Evolutionary conservation across 805 yeast genomes (phyloP).

Genomic region (Cyberlindnera samutprakarnensis): DNA sequence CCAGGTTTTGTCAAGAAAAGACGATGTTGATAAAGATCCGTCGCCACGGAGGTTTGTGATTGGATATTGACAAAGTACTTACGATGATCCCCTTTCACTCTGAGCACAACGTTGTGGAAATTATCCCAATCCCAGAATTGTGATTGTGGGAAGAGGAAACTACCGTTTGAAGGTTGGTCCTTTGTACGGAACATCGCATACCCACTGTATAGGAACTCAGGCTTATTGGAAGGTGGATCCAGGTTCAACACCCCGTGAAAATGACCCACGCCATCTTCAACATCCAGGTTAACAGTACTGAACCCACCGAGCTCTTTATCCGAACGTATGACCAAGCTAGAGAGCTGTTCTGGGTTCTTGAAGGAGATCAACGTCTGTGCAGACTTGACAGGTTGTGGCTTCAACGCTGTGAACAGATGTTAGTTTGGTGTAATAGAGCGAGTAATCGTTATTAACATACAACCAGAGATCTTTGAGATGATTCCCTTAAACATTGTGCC

Average conservation of each 20-base stretch:
- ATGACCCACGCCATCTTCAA: slow-evolving; percentile 41
- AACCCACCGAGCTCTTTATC: slow-evolving; percentile 77
- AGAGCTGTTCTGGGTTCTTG: slow-evolving; percentile 39
- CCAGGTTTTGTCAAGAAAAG: slow-evolving; percentile 65
- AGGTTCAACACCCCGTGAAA: slow-evolving; percentile 66
- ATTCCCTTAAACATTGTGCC: slow-evolving; percentile 4
- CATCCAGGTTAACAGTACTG: slow-evolving; percentile 51
- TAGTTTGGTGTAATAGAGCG: neutral
- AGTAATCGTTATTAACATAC: neutral
- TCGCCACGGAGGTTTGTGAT: slow-evolving; percentile 68
- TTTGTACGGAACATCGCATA: slow-evolving; percentile 81
- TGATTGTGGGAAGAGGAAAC: slow-evolving; percentile 31
- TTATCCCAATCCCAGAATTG: slow-evolving; percentile 67
- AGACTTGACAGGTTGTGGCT: slow-evolving; percentile 11
- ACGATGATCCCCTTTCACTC: slow-evolving; percentile 68
- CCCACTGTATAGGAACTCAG: slow-evolving; percentile 57
- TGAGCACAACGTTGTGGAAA: slow-evolving; percentile 52
- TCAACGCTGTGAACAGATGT: slow-evolving; percentile 5
- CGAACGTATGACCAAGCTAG: slow-evolving; percentile 49
- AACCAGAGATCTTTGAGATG: neutral
- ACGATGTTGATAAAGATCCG: slow-evolving; percentile 79
- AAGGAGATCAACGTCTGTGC: slow-evolving; percentile 50
- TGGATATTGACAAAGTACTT: slow-evolving; percentile 76
- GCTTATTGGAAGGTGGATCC: slow-evolving; percentile 58
- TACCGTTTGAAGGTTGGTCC: slow-evolving; percentile 45